Conservation (phyloP, 2,329 filamentous ascomycete species). For the Sordariomycetes sp. region DNA sequence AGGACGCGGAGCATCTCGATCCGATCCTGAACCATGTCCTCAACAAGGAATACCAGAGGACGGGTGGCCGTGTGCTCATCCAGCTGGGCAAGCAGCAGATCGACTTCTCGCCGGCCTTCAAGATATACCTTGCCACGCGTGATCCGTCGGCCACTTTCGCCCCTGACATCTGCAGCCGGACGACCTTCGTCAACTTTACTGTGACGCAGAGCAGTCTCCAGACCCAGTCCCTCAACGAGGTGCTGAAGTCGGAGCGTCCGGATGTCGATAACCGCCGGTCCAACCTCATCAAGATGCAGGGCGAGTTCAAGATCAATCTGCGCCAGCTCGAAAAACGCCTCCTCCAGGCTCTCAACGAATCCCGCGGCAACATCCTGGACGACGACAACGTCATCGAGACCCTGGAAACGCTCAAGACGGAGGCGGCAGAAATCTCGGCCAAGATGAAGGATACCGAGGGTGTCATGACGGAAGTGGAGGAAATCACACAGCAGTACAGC, state of each 20-base stretch:
- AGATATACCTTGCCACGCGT: slow-evolving; percentile 85
- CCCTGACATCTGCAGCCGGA: slow-evolving; percentile 94
- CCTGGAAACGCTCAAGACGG: slow-evolving; percentile 92
- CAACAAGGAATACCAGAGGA: slow-evolving; percentile 99
- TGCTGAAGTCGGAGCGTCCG: slow-evolving; percentile 92
- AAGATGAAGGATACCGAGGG: slow-evolving; percentile 97
- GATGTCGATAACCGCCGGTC: slow-evolving; percentile 94
- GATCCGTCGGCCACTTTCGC: slow-evolving; percentile 94
- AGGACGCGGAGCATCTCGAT: slow-evolving; percentile 94
- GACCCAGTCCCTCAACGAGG: slow-evolving; percentile 94
- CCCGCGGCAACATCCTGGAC: slow-evolving; percentile 92
- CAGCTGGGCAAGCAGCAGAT: slow-evolving; percentile 98
- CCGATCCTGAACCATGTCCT: slow-evolving; percentile 96
- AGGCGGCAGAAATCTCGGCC: slow-evolving; percentile 87
- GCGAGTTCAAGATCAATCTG: slow-evolving; percentile 97
- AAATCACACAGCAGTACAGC: slow-evolving; percentile 88
- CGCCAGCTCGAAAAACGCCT: slow-evolving; percentile 90
- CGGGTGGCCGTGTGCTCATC: slow-evolving; percentile 92
- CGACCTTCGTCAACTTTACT: slow-evolving; percentile 98
- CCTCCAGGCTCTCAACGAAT: slow-evolving; percentile 91
- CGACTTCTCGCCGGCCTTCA: slow-evolving; percentile 95
- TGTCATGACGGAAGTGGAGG: slow-evolving; percentile 96
- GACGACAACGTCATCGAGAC: slow-evolving; percentile 98
- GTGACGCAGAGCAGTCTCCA: slow-evolving; percentile 98
- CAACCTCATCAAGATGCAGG: slow-evolving; percentile 96